Conservation (phyloP, 208 protist genomes). For the Vickermania ingenoplastis region DNA sequence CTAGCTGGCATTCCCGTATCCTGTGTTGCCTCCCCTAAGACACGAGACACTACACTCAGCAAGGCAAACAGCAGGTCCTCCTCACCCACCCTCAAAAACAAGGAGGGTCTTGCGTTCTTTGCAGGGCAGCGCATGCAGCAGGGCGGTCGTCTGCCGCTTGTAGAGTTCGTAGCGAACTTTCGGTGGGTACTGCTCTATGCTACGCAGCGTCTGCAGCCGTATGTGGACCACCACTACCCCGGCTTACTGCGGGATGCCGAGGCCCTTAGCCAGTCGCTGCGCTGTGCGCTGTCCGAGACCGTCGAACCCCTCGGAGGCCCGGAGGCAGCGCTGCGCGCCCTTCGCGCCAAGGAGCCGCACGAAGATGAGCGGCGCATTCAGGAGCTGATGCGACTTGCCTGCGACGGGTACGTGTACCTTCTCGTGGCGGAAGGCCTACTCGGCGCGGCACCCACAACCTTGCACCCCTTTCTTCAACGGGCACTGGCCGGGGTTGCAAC, state of each 20-base stretch:
- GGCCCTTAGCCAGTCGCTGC: slow-evolving; percentile 13
- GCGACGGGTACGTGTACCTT: slow-evolving; percentile 44
- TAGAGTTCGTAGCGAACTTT: slow-evolving; percentile 65
- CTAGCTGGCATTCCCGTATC: too few species aligned
- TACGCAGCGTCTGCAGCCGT: slow-evolving; percentile 25
- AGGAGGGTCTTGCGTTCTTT: too few species aligned
- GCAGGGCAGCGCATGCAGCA: too few species aligned
- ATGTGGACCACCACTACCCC: slow-evolving; percentile 37
- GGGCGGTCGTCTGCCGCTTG: too few species aligned
- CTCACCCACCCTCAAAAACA: too few species aligned
- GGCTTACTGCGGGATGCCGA: slow-evolving; percentile 11
- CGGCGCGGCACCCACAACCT: slow-evolving; percentile 51
- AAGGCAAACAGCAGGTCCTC: too few species aligned
- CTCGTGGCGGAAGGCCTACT: slow-evolving; percentile 63
- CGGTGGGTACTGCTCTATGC: slow-evolving; percentile 54
- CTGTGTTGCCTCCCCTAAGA: too few species aligned
- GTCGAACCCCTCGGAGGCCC: slow-evolving; percentile 20
- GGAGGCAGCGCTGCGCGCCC: neutral
- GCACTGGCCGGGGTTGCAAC: neutral
- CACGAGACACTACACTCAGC: too few species aligned
- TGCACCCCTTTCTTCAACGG: slow-evolving; percentile 58
- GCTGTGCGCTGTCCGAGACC: slow-evolving; percentile 13
- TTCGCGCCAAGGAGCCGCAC: neutral
- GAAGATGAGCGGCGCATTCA: neutral
- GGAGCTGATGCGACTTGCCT: slow-evolving; percentile 21